Evolutionary conservation across 2,329 filamentous ascomycete species (phyloP).

Genomic region (Albophoma yamanashiensis): DNA sequence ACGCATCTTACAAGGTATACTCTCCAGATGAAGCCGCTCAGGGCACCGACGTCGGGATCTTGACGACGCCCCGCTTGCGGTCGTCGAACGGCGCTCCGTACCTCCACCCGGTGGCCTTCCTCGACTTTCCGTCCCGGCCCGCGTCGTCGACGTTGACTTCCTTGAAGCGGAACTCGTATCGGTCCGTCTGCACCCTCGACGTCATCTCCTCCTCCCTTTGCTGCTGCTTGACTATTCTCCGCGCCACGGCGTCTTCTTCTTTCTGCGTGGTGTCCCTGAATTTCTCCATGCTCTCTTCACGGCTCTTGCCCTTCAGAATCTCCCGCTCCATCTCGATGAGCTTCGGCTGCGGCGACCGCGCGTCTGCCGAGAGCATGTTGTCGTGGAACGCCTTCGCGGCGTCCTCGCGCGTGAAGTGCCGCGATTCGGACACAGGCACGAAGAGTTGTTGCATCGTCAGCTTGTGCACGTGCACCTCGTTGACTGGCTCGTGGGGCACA

Average conservation of each 20-base stretch:
- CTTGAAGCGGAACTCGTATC: constrained; percentile 54
- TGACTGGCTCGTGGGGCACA: constrained; percentile 46
- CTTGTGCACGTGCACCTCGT: constrained; percentile 53
- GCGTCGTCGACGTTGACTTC: constrained; percentile 46
- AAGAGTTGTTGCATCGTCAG: constrained; percentile 55
- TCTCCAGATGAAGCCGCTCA: constrained; percentile 17
- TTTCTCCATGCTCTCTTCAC: constrained; percentile 23
- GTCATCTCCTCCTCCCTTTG: constrained; percentile 28
- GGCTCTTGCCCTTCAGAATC: constrained; percentile 23
- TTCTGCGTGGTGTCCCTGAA: constrained; percentile 33
- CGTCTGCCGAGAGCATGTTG: constrained; percentile 47
- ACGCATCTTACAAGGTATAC: not conserved
- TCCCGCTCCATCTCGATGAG: constrained; percentile 46
- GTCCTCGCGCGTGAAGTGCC: constrained; percentile 52
- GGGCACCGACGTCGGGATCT: constrained; percentile 55
- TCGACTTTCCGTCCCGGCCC: constrained; percentile 41
- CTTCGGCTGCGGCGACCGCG: constrained; percentile 51
- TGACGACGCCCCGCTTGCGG: constrained; percentile 51
- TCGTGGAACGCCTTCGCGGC: constrained; percentile 55
- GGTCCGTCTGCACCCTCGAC: constrained; percentile 34
- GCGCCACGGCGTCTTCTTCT: constrained; percentile 28
- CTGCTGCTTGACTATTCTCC: constrained; percentile 17
- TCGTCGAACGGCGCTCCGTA: constrained; percentile 56
- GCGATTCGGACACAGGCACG: constrained; percentile 51
- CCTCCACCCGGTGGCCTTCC: constrained; percentile 45